Base-by-base conservation (phyloP, 1,284 basidiomycete genomes). In the Trichosporon sp. region DNA sequence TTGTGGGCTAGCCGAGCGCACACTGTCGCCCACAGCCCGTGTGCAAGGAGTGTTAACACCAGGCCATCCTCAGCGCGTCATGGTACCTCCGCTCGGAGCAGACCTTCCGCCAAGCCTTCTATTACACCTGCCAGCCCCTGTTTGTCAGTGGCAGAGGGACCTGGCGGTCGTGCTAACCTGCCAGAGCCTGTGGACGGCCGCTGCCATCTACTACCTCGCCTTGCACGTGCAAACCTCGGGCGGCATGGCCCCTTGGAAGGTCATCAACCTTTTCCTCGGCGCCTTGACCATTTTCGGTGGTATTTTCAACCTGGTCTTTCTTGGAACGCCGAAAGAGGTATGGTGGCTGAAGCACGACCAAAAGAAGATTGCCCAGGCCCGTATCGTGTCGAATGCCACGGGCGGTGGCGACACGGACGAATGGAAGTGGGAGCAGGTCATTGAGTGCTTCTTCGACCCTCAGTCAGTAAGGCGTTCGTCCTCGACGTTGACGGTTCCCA, bases 221-320 rank as follows among this genome's bases (percentile, higher is more conserved):
- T 66, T 69, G 38, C 62, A 65, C 18, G 64, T 67, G 0, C 47
- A 72, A 27, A 56, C 62, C 13, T 11, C 60, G 12, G 74, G 74
- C 27, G 66, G 67, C 1, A 63, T 74, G n/a, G 74, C 74, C 3
- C 72, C 72, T 1, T 77, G 76, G 75, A 58, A 58, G 53, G 73
- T 73, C 15, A 77, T 77, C 72, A 73, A 76, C 60, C 70, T 72
- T 29, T 77, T 77, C 72, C 73, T 77, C 18, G 76, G 76, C 27
- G 71, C 60, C 0, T 7, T 68, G 11, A 78, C 76, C 27, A 66
- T 76, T 27, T 25, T 63, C 11, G n/a, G 56, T 2, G 72, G 72
- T 21, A 32, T 75, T 38, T 18, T 75, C 27, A 65, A 74, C 21
- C 53, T 75, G 27, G 32, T 74, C 66, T 60, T 76, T 13, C 35